phyloP scores from a whole-genome alignment of 495 filamentous ascomycete genomes.

The Sordaria brevicollis region DNA sequence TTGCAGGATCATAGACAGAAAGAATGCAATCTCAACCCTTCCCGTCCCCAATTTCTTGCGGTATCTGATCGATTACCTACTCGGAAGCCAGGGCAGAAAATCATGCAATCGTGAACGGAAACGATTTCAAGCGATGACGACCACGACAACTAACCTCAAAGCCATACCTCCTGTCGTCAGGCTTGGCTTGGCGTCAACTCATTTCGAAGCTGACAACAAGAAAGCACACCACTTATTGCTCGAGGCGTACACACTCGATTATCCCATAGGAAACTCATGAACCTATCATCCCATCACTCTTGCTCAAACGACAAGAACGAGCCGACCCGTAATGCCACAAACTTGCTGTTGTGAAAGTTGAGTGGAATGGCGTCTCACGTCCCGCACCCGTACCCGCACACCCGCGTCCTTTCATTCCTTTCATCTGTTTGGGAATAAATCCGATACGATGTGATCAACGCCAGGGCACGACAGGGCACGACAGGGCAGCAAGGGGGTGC shows the following conservation, averaged over 20 bases:
- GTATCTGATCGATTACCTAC: too few relatives aligned
- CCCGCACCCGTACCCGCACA: background rate
- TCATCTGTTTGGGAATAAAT: background rate
- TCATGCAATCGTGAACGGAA: too few relatives aligned
- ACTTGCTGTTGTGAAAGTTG: background rate
- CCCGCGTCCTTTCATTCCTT: background rate
- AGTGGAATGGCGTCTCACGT: too few relatives aligned
- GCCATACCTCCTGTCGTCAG: too few relatives aligned
- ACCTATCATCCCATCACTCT: background rate
- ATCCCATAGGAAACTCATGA: too few relatives aligned
- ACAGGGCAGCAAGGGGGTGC: too few relatives aligned
- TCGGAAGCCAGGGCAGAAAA: too few relatives aligned
- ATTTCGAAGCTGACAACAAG: background rate
- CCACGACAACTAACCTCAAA: too few relatives aligned
- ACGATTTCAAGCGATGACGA: too few relatives aligned
- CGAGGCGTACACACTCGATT: background rate
- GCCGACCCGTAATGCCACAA: background rate
- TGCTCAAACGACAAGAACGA: background rate
- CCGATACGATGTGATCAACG: background rate
- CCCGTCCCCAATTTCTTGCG: background rate
- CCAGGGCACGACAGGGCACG: too few relatives aligned
- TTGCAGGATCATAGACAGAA: background rate
- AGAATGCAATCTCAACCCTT: background rate
- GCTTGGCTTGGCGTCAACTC: background rate
- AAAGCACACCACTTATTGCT: background rate